A percentile compares a stretch with the other conserved stretches of the same genome.
Conservation (phyloP, 176 grass and related monocot species). For the Typha latifolia region DNA sequence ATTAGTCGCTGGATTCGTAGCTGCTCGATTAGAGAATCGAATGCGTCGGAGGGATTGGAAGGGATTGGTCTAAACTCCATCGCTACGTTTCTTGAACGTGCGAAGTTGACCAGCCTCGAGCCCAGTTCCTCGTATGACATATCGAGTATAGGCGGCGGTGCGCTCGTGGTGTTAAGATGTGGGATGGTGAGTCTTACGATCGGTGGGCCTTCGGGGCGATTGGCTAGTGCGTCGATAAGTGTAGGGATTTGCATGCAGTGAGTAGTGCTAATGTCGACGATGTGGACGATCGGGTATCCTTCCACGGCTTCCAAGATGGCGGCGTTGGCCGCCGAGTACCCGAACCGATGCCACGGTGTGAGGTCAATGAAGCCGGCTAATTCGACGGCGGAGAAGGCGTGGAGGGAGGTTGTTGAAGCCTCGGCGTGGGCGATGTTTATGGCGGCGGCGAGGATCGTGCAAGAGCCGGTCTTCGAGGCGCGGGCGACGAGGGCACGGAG, state of each 20-base stretch:
- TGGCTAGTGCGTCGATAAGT: constrained; percentile 78
- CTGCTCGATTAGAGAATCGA: constrained; percentile 58
- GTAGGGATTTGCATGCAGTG: constrained; percentile 99
- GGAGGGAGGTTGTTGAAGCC: constrained; percentile 43
- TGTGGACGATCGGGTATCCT: constrained; percentile 58
- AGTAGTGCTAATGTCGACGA: constrained; percentile 82
- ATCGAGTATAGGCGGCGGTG: constrained; percentile 47
- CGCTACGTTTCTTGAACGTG: constrained; percentile 52
- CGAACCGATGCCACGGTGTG: constrained; percentile 95
- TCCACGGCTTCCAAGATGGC: constrained; percentile 80
- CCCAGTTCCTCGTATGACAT: constrained; percentile 85
- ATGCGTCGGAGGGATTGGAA: constrained; percentile 49
- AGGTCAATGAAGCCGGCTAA: constrained; percentile 86
- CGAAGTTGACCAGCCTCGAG: constrained; percentile 63
- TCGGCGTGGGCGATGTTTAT: constrained; percentile 16
- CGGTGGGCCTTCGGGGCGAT: constrained; percentile 63
- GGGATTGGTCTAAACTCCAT: constrained; percentile 76
- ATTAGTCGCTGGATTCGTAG: constrained; percentile 63
- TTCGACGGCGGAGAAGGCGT: constrained; percentile 81
- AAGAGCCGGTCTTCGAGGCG: constrained; percentile 70
- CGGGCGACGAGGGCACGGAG: constrained; percentile 78
- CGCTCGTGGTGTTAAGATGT: constrained; percentile 9
- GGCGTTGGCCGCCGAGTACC: constrained; percentile 71
- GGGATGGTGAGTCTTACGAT: constrained; percentile 66
- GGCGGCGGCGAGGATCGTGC: constrained; percentile 55